Evolutionary conservation across 2,329 filamentous ascomycete genomes (phyloP).

Genomic region (Bipolaris zeicola): DNA sequence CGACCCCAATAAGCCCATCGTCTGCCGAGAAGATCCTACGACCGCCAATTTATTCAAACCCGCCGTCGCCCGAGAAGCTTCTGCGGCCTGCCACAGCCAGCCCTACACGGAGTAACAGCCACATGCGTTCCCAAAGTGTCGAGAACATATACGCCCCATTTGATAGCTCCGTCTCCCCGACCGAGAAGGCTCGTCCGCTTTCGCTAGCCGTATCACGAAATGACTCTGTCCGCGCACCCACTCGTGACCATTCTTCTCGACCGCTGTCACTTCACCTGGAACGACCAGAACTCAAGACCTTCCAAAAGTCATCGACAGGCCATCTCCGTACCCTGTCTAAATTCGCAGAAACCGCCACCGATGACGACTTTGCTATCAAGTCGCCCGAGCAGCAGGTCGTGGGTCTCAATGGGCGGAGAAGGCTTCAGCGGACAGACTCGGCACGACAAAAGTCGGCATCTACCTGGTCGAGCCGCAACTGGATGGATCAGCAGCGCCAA

Average conservation of each 20-base stretch:
- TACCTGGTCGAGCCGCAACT: conserved; percentile 80
- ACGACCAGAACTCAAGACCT: conserved; percentile 70
- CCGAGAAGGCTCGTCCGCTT: conserved; percentile 51
- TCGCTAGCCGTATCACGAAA: conserved; percentile 49
- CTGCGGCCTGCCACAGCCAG: conserved; percentile 23
- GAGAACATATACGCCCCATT: conserved; percentile 50
- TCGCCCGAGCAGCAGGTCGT: conserved; percentile 82
- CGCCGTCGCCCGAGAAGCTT: conserved; percentile 31
- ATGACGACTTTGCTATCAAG: conserved; percentile 80
- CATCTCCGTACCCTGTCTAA: conserved; percentile 87
- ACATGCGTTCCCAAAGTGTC: conserved; percentile 51
- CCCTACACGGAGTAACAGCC: conserved; percentile 27
- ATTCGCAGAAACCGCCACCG: conserved; percentile 74
- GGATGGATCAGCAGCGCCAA: conserved; percentile 99
- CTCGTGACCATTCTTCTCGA: conserved; percentile 40
- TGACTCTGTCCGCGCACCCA: conserved; percentile 47
- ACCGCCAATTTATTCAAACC: conserved; percentile 11
- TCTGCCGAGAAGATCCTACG: conserved; percentile 34
- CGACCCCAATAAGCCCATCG: conserved; percentile 3
- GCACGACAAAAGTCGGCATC: conserved; percentile 59
- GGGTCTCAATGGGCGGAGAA: conserved; percentile 82
- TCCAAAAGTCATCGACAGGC: conserved; percentile 87
- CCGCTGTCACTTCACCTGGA: conserved; percentile 45
- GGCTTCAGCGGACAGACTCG: conserved; percentile 72
- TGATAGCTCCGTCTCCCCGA: conserved; percentile 51